Evolutionary conservation across 345 rosid genomes (phyloP), one percentile per base, ranked within the genome.

Genomic region (Sisymbrium irio): DNA sequence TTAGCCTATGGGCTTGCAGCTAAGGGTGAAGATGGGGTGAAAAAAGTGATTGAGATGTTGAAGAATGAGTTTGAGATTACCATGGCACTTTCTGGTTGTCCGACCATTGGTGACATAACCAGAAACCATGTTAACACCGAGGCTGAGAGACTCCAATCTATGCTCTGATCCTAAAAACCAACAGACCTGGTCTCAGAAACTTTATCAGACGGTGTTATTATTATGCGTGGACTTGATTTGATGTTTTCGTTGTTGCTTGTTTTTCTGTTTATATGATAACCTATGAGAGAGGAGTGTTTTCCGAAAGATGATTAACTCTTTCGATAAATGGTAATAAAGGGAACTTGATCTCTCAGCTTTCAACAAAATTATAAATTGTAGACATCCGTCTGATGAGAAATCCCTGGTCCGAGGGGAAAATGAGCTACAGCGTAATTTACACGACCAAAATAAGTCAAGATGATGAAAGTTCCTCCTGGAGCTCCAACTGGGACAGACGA

Each of bases 11-110:
- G 96, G 13, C 69, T 94, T 22, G 96, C 97, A 36, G 91, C 88
- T 1, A 87, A 84, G 65, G 98, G 98, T 20, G 92, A 87, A 82
- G 18, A 59, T 17, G 93, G 97, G 27, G 96, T 75, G 57, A 86
- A 30, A 50, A 76, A 74, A 46, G 93, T 91, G 2, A 72, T 92
- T 11, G 82, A 84, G 35, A 91, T 89, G 97, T 80, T 91, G 45
- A 86, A 82, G 83, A 82, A 83, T 62, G 96, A 94, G 81, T 84
- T 94, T 44, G 94, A 88, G 84, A 83, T 84, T 1, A 82, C 95
- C 0, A 87, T 89, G 97, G 93, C 96, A 5, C 91, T 91, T 14
- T 83, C 85, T 17, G 98, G 97, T 28, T 91, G 92, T 78, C 84
- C 93, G 14, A 68, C 62, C 49, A 10, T 89, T 47, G 71, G 81